Base-by-base conservation (phyloP, 805 yeast species). In the Metahyphopichia silvanorum region DNA sequence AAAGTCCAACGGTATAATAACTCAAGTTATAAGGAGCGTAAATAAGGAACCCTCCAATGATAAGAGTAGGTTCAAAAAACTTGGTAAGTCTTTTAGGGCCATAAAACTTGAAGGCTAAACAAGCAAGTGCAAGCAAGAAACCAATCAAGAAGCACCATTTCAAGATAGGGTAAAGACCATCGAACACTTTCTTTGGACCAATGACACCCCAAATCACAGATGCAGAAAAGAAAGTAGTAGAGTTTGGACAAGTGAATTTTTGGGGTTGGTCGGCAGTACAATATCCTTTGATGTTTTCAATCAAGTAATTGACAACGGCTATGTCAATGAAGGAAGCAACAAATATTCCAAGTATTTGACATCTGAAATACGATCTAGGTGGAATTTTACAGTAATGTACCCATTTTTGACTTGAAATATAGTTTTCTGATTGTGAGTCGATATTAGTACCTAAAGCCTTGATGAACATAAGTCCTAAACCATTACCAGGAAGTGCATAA, bases 371-470 rank as follows among this genome's bases (percentile, higher is more conserved):
- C 1, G 76, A 60, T 39, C 80, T 62, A 4, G 85, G 86, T 0
- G 82, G 74, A 24, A 79, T 56, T 43, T 76, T 77, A 45, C 73
- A 54, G 47, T 81, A 81, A 37, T 79, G 84, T 2, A 76, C 85
- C 49, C 76, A 50, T 46, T 81, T 81, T 66, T 75, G 71, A 44
- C 77, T 81, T 6, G 66, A 60, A 20, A 75, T 60, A 47, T 69
- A 77, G 33, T 65, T 60, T 25, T 75, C 63, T 1, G 83, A 82
- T 46, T 77, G 82, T 29, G 69, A 69, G 56, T 71, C 73, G 22
- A 77, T 66, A 42, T 72, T 71, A 51, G 68, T 74, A 17, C 83
- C 82, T 43, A 69, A 71, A 7, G 79, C 72, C 54, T 78, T 79
- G 60, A 77, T 67, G 44, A 74, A 68, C 69, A 45, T 52, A 44